Percentiles rank a stretch among this genome's conserved stretches.
phyloP scores from a whole-genome alignment of 306 rosid genomes.

The Glycine tomentella region DNA sequence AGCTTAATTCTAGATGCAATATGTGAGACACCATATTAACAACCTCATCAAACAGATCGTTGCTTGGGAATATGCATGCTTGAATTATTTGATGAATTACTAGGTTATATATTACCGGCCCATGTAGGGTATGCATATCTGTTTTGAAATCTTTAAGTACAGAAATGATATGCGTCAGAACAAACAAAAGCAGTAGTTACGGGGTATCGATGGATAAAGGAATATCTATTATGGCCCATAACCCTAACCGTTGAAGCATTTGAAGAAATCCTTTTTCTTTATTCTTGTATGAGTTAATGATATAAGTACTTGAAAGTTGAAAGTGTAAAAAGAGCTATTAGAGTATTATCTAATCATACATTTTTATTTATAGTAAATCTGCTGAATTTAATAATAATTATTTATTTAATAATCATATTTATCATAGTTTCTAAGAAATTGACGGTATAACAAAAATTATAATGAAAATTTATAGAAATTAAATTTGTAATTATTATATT shows the following conservation, averaged over 20 bases:
- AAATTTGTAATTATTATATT: too few species aligned
- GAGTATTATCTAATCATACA: too few species aligned
- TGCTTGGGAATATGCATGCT: slow-evolving; percentile 15
- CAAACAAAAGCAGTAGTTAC: background rate
- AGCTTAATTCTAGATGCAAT: background rate
- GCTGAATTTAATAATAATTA: too few species aligned
- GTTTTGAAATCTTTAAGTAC: slow-evolving; percentile 7
- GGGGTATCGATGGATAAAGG: background rate
- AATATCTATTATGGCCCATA: background rate
- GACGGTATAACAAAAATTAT: too few species aligned
- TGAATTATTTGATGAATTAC: background rate
- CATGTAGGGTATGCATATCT: slow-evolving; percentile 12
- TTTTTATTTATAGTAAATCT: too few species aligned
- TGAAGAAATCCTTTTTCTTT: background rate
- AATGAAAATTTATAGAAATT: too few species aligned
- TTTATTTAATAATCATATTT: too few species aligned
- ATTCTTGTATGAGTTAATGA: background rate
- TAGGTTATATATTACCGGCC: slow-evolving; percentile 23
- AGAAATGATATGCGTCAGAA: background rate
- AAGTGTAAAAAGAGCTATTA: too few species aligned
- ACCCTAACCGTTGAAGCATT: background rate
- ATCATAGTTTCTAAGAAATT: too few species aligned
- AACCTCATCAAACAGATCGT: background rate
- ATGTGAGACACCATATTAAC: background rate
- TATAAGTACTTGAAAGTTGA: background rate